Evolutionary conservation across 371 early-diverging fungal species (phyloP).

Genomic region (Cokeromyces recurvatus): DNA sequence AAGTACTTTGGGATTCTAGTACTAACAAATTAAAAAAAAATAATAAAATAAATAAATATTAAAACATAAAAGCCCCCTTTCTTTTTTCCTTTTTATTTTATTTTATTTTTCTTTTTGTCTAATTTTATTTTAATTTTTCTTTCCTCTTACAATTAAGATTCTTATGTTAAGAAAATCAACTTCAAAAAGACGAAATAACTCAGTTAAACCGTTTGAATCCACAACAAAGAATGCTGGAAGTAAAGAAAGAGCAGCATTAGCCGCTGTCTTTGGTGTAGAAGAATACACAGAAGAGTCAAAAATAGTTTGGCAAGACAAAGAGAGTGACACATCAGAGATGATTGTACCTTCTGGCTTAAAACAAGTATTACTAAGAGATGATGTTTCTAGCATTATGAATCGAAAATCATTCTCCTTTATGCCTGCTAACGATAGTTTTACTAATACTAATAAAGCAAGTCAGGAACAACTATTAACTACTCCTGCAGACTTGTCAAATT

Average conservation of each 20-base stretch:
- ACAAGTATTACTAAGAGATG: too few relatives aligned
- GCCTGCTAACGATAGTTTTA: conserved; percentile 29
- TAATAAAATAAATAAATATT: too few relatives aligned
- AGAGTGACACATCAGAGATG: conserved; percentile 2
- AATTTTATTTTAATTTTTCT: not conserved
- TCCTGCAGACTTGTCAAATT: conserved; percentile 38
- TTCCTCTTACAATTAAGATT: not conserved
- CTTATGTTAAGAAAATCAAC: not conserved
- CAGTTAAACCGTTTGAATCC: conserved; percentile 24
- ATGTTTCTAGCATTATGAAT: too few relatives aligned
- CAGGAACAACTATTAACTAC: conserved; percentile 13
- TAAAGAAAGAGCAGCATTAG: conserved; percentile 42
- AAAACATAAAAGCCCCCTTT: too few relatives aligned
- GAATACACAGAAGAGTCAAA: conserved; percentile 46
- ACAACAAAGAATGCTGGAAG: conserved; percentile 25
- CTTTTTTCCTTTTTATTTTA: conserved; percentile 1
- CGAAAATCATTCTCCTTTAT: conserved; percentile 23
- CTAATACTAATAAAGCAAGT: conserved; percentile 1
- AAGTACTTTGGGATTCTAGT: too few relatives aligned
- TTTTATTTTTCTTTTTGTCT: not conserved
- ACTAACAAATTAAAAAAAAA: too few relatives aligned
- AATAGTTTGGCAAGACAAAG: conserved; percentile 34
- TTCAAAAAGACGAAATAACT: conserved; percentile 17
- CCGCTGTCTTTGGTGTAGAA: conserved; percentile 43
- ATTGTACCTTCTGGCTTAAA: too few relatives aligned